Evolutionary conservation across 768 basidiomycete species (phyloP).

Genomic region (Russula sp.): DNA sequence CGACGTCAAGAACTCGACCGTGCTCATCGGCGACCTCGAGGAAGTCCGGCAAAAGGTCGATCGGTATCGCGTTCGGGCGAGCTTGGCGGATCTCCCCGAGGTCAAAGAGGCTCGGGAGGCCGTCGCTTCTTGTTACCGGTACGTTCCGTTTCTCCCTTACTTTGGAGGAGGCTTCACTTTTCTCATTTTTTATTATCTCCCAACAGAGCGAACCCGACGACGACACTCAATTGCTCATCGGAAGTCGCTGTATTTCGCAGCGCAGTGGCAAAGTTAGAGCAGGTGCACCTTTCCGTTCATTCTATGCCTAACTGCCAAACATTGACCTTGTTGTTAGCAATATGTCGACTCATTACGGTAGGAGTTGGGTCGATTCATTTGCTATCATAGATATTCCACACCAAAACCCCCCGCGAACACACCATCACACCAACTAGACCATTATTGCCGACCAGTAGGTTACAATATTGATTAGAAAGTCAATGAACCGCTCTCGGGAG

Average conservation of each 20-base stretch:
- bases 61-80: conserved; percentile 51
- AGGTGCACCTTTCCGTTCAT: conserved; percentile 35
- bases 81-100: conserved; percentile 46
- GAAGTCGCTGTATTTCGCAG: conserved; percentile 65
- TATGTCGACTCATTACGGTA: conserved; percentile 48
- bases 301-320: too few relatives aligned
- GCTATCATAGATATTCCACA: background rate
- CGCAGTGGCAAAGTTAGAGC: conserved; percentile 60
- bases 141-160: conserved; percentile 23
- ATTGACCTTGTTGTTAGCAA: conserved; percentile 35
- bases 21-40: conserved; percentile 67
- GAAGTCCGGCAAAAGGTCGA: conserved; percentile 68
- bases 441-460: background rate
- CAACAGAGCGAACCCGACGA: conserved; percentile 36
- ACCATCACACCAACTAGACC: conserved; percentile 3
- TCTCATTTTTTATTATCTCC: background rate
- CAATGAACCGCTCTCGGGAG: background rate
- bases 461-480: background rate
- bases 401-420: background rate
- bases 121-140: conserved; percentile 74
- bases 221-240: conserved; percentile 66
- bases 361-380: background rate
- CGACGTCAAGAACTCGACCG: conserved; percentile 49
- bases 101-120: conserved; percentile 52
- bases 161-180: background rate